Base-by-base conservation (phyloP, 768 basidiomycete species). In the Melanogaster broomeanus region DNA sequence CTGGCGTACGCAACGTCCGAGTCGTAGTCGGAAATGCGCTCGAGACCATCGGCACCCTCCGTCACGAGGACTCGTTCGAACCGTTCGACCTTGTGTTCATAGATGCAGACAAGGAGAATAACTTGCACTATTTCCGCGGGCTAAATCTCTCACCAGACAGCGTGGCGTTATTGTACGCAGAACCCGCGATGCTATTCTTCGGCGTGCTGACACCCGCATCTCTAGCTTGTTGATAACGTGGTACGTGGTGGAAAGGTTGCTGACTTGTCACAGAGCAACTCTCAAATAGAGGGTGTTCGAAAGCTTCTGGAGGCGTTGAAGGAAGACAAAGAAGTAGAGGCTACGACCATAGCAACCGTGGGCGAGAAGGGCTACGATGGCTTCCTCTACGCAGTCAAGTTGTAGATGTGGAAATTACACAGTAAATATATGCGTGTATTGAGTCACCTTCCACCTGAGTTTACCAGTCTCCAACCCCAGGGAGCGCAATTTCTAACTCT, bases 21-120 rank as follows among this genome's bases (percentile, higher is more conserved):
- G 65, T 85, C 31, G 70, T 82, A 39, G 64, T 79, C 28, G 84
- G 83, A 0, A 72, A 76, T 30, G 85, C 82, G 2, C 66, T 69
- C 3, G 77, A 83, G 4, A 75, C 78, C 0, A 70, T 88, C 38
- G 68, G 66, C 21, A 72, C 68, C 38, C 66, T 88, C 28, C 67
- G 74, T 7, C 65, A 82, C 7, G 74, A 75, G 10, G 65, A 68
- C 4, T 30, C 31, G 13, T 31, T 31, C 3, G 13, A 31, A 31
- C 77, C 76, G 1, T 88, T 85, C 63, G 87, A 88, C 64, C 65
- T 90, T 18, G 74, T 75, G 3, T 90, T 88, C 73, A 85, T 88
- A 55, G 87, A 88, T 66, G 87, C 85, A 7, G 84, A 88, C 70
- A 88, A 88, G 62, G 64, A 69, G 4, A 74, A 72, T 35, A 83